Percentiles rank a stretch among this genome's conserved stretches.
Conservation (phyloP, 805 yeast genomes). For the Yarrowia alimentaria region DNA sequence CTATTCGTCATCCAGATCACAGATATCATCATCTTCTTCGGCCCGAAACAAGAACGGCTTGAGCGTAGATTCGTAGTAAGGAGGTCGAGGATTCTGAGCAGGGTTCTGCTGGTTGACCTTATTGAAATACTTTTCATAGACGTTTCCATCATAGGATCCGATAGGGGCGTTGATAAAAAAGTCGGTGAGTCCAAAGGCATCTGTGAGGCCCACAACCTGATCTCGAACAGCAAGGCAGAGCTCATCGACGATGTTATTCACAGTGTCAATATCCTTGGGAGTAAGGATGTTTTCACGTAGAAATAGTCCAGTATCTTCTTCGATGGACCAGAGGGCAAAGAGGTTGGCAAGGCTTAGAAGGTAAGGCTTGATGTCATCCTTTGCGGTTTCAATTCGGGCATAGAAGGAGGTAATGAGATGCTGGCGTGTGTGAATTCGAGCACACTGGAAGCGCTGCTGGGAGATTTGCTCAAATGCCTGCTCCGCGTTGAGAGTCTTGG, state of each 20-base stretch:
- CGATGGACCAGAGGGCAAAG: constrained; percentile 65
- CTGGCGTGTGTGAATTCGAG: constrained; percentile 43
- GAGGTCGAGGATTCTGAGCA: constrained; percentile 51
- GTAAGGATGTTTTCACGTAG: constrained; percentile 59
- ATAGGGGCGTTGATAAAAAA: constrained; percentile 74
- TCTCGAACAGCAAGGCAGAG: constrained; percentile 55
- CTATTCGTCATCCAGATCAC: constrained; percentile 14
- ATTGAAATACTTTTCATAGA: constrained; percentile 71
- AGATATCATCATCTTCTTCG: constrained; percentile 33
- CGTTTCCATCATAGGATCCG: constrained; percentile 78
- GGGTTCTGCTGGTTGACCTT: constrained; percentile 55
- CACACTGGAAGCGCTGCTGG: constrained; percentile 44
- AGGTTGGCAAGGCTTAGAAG: constrained; percentile 57
- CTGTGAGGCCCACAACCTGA: constrained; percentile 71
- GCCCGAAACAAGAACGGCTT: constrained; percentile 40
- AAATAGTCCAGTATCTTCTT: constrained; percentile 70
- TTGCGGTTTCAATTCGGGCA: constrained; percentile 40
- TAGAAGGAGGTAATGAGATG: constrained; percentile 43
- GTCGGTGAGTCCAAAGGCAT: constrained; percentile 75
- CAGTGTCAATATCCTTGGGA: constrained; percentile 47
- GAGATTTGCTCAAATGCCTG: constrained; percentile 44
- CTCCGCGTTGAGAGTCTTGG: constrained; percentile 34
- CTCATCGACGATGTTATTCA: constrained; percentile 46
- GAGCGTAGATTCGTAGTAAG: constrained; percentile 46
- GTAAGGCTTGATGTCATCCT: constrained; percentile 47